Base-by-base conservation (phyloP, 116 monocot species). In the Cymodocea nodosa region DNA sequence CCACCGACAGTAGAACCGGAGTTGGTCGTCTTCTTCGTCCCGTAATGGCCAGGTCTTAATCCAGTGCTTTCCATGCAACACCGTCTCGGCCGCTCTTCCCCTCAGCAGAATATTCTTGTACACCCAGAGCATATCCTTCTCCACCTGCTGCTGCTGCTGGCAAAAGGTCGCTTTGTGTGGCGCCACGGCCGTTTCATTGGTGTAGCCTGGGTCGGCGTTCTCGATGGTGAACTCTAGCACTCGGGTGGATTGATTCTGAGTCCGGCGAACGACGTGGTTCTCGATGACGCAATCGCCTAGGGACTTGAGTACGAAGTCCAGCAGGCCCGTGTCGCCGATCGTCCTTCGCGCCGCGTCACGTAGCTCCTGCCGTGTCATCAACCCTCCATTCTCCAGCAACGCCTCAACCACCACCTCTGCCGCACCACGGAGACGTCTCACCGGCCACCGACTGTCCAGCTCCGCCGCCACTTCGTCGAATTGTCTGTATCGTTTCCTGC, bases 221-320 rank as follows among this genome's bases (percentile, higher is more conserved):
- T 89, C 83, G 55, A 95, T 52, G 58, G 79, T 69, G 78, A 95
- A 95, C 53, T 90, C 87, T 1, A 95, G 85, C n/a, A 95, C 81
- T 3, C 85, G 74, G 22, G 74, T 90, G 50, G 35, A 15, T 6
- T 81, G 80, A 36, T 95, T 85, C 52, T 85, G 82, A 6, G 48
- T 58, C 25, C 95, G 80, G 55, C 85, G 82, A 37, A 95, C 78
- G 35, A 85, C 44, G 54, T 79, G 71, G 35, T 61, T 59, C 0
- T 65, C 79, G n/a, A 95, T 79, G 49, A 78, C 35, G 59, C 76
- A 77, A 57, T 90, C 77, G 53, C 90, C 85, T 49, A 95, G 51
- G 23, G 87, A 95, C 72, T 95, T 95, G 61, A 95, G 73, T 20
- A 95, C 95, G 63, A 85, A 95, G 64, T 95, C 95, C 23, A 95